Conservation (phyloP, 176 grass and related monocot genomes). For the Triticum dicoccoides region DNA sequence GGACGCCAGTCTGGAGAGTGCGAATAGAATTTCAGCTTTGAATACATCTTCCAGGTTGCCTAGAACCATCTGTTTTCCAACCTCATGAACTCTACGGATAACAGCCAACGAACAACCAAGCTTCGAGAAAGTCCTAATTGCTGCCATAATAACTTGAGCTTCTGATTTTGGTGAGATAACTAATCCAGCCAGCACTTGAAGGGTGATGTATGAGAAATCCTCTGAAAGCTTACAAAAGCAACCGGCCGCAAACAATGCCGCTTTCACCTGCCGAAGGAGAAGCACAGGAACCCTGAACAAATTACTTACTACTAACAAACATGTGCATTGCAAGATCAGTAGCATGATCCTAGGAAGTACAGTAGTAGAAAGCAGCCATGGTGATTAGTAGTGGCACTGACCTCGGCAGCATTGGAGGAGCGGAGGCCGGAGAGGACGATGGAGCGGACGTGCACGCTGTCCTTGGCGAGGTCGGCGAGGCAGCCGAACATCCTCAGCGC, state of each 20-base stretch:
- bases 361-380: background rate
- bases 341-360: background rate
- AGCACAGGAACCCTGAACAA: background rate
- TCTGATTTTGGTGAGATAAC: constrained; percentile 35
- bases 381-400: constrained; percentile 4
- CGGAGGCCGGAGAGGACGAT: constrained; percentile 61
- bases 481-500: constrained; percentile 73
- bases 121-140: constrained; percentile 62
- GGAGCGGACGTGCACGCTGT: constrained; percentile 62
- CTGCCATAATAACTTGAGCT: constrained; percentile 46
- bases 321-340: background rate
- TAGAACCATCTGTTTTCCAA: constrained; percentile 54
- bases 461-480: constrained; percentile 52
- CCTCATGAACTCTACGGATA: constrained; percentile 72
- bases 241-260: constrained; percentile 64
- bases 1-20: constrained; percentile 63
- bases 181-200: constrained; percentile 52
- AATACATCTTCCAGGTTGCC: constrained; percentile 51
- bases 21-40: constrained; percentile 66
- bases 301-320: background rate
- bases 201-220: constrained; percentile 70
- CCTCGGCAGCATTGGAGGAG: constrained; percentile 54
- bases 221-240: constrained; percentile 66
- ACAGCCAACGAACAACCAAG: constrained; percentile 62
- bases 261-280: constrained; percentile 56